Evolutionary conservation across 805 yeast genomes (phyloP), one percentile per base, ranked within the genome.

Genomic region (Saccharomycopsis sp.): DNA sequence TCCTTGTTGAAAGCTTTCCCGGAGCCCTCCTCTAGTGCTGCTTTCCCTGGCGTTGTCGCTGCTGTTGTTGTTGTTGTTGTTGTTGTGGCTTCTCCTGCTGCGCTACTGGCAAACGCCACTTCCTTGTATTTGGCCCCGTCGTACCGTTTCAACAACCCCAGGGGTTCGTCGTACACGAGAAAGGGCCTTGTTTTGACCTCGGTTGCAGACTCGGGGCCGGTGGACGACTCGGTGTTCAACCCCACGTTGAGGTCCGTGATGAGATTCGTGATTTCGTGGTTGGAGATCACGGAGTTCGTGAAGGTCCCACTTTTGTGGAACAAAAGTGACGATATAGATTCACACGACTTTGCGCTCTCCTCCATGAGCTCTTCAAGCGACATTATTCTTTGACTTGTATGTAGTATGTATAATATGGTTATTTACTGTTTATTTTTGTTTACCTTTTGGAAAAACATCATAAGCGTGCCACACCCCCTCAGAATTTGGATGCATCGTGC

Each of bases 241-340:
- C 30, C 38, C 15, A 45, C 38, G 19, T 45, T 45, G 16, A 45
- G 33, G 13, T 45, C 48, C 3, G 48, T 45, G 13, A 45, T 45
- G 18, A 45, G 26, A 30, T 42, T 45, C 4, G 48, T 45, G 16
- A 45, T 41, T 16, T 45, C 48, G 4, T 38, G 37, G 25, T 41
- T 43, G 23, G 41, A 41, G 26, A 41, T 31, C 16, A 43, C 34
- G 16, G 46, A 42, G 18, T 45, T 45, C 7, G 46, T 36, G 30
- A 45, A 45, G 10, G 38, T 42, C 15, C 46, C 45, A n/a, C 39
- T 36, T 20, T 33, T 18, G 22, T 36, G 36, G 41, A 41, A 41
- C n/a, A 30, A 39, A 4, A 38, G 20, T 17, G 40, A 20, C 23
- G 40, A 18, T n/a, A 38, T 31, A 18, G 29, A 30, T 10, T 15